Evolutionary conservation across 129 eudicot species (phyloP), one percentile per base, ranked within the genome.

Genomic region (Ambrosia trifida): DNA sequence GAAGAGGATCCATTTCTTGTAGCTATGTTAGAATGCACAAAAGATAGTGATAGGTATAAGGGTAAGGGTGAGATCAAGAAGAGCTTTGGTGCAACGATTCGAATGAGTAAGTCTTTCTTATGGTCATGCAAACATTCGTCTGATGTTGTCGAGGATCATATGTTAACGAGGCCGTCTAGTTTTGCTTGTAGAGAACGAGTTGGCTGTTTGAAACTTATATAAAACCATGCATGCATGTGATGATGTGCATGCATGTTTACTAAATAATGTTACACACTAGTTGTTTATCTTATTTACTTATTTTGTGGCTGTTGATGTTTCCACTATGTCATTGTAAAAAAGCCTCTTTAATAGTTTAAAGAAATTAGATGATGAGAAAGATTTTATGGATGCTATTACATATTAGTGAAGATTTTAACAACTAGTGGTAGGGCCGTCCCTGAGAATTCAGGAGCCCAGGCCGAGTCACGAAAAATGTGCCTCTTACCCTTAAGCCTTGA

Each of bases 101-200:
- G 58, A 10, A 76, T 7, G 24, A 67, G 63, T 3, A 68, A 67
- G 13, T 67, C 50, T 57, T 76, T 76, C 62, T 67, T 68, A 19
- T 11, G 43, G 50, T 76, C 80, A 13, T 76, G 80, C 80, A 76
- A 68, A 68, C 69, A n/a, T 45, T 67, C 80, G 4, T 44, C 45
- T 58, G 74, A 76, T 58, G 58, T 35, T 32, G 30, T 67, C 58
- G 74, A 46, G 52, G 47, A 50, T 68, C 60, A 60, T 19, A 57
- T 68, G 58, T 56, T 36, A 64, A 44, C 40, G 38, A 75, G 47
- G 67, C 61, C 80, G 17, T 66, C 68, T 1, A 76, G 62, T 19
- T 30, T 46, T 73, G 49, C 49, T 73, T 51, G 36, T 24, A 3
- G 7, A 24, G 43, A 19, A 46, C 64, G 14, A 38, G 33, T 11